phyloP scores from a whole-genome alignment of 2,329 filamentous ascomycete species.

The Microdochium nivale region DNA sequence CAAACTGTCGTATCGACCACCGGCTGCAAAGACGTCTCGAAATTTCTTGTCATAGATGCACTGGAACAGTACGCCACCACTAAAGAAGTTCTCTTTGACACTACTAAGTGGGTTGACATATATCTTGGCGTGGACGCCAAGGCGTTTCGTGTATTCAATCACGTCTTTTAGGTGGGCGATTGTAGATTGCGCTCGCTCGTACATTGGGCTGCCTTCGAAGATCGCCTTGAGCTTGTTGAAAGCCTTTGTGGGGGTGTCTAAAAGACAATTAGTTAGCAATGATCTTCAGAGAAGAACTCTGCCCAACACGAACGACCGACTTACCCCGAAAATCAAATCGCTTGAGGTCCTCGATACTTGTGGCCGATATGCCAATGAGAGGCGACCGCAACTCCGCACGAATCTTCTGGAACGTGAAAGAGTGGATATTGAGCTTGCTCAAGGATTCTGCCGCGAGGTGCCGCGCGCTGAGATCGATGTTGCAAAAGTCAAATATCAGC shows the following conservation, averaged over 20 bases:
- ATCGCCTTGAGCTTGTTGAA: conserved; percentile 50
- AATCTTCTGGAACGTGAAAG: conserved; percentile 76
- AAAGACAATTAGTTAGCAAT: conserved; percentile 5
- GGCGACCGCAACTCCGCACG: conserved; percentile 74
- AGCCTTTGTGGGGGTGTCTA: conserved; percentile 47
- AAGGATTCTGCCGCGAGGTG: conserved; percentile 71
- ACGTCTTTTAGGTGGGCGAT: conserved; percentile 77
- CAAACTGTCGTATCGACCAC: conserved; percentile 84
- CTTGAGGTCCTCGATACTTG: conserved; percentile 81
- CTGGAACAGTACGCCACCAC: conserved; percentile 78
- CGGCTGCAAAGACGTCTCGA: conserved; percentile 82
- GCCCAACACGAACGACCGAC: conserved; percentile 7
- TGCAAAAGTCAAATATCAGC: conserved; percentile 82
- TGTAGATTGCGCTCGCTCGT: conserved; percentile 65
- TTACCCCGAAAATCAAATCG: conserved; percentile 82
- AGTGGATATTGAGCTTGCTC: conserved; percentile 77
- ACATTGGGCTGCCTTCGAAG: conserved; percentile 56
- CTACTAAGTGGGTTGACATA: conserved; percentile 81
- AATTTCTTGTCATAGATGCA: conserved; percentile 81
- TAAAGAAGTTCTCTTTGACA: conserved; percentile 86
- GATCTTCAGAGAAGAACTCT: neutral
- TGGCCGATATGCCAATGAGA: conserved; percentile 73
- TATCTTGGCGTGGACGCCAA: conserved; percentile 68
- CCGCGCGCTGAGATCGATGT: conserved; percentile 61
- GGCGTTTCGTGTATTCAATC: conserved; percentile 64